phyloP scores from a whole-genome alignment of 306 rosid genomes.

The Potentilla sterilis region DNA sequence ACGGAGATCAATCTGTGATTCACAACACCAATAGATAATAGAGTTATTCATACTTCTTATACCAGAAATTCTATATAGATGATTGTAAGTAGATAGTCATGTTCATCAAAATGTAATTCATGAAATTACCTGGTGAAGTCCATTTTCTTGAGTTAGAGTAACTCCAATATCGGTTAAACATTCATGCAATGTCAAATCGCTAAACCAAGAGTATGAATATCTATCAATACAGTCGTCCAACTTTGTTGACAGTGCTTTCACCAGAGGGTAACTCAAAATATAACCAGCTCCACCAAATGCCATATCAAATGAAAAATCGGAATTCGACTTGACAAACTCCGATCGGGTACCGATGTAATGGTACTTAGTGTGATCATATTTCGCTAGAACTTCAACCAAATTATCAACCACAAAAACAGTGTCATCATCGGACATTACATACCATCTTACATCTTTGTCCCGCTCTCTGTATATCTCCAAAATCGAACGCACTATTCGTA shows the following conservation, averaged over 20 bases:
- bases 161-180: slow-evolving; percentile 1
- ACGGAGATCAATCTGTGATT: slow-evolving; percentile 36
- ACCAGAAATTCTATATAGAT: too few species aligned
- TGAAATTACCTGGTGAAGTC: not conserved
- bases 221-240: not conserved
- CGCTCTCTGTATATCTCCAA: slow-evolving; percentile 36
- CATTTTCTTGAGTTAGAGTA: not conserved
- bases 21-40: not conserved
- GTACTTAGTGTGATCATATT: slow-evolving; percentile 37
- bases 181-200: not conserved
- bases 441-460: slow-evolving; percentile 45
- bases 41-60: too few species aligned
- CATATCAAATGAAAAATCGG: not conserved
- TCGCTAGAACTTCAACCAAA: slow-evolving; percentile 32
- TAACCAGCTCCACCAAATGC: slow-evolving; percentile 6
- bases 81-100: too few species aligned
- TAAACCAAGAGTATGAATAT: not conserved
- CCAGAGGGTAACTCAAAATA: not conserved
- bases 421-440: slow-evolving; percentile 50
- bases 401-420: slow-evolving; percentile 42
- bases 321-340: slow-evolving; percentile 28
- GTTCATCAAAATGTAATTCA: too few species aligned
- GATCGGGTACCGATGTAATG: slow-evolving; percentile 43
- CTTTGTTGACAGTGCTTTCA: not conserved
- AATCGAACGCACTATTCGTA: slow-evolving; percentile 31